Conservation (phyloP, 257 asterid species). For the Ballota nigra region DNA sequence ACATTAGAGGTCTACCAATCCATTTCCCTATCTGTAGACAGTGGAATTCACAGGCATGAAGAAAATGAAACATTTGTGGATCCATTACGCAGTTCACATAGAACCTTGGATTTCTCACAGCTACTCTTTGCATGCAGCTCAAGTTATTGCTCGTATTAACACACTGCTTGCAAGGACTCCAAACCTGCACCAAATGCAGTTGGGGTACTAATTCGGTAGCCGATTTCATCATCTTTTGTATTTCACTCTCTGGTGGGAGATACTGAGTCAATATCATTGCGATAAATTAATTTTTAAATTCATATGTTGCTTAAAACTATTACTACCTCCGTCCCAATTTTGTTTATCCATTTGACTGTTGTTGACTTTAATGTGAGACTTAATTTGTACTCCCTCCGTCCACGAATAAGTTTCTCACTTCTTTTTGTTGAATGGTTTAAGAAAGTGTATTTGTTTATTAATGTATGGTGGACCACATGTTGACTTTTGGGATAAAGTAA, state of each 20-base stretch:
- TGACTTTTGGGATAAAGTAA: no score
- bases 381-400: no score
- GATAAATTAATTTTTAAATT: background rate
- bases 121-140: background rate
- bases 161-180: slow-evolving; percentile 22
- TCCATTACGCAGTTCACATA: background rate
- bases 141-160: background rate
- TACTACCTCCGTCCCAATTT: no score
- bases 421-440: no score
- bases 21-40: background rate
- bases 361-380: no score
- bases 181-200: slow-evolving; percentile 13
- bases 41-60: background rate
- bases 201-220: slow-evolving; percentile 5
- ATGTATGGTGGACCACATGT: no score
- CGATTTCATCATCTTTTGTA: background rate
- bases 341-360: no score
- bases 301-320: background rate
- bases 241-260: background rate
- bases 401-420: no score
- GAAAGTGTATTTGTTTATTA: no score
- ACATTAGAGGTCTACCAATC: background rate
- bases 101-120: background rate
- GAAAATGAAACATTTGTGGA: background rate
- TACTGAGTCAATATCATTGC: background rate